These are phyloP conservation scores for Aspergillus luchuensis DNA, from an alignment of 2,329 filamentous ascomycete genomes.

Conservation along the genomic window DNA sequence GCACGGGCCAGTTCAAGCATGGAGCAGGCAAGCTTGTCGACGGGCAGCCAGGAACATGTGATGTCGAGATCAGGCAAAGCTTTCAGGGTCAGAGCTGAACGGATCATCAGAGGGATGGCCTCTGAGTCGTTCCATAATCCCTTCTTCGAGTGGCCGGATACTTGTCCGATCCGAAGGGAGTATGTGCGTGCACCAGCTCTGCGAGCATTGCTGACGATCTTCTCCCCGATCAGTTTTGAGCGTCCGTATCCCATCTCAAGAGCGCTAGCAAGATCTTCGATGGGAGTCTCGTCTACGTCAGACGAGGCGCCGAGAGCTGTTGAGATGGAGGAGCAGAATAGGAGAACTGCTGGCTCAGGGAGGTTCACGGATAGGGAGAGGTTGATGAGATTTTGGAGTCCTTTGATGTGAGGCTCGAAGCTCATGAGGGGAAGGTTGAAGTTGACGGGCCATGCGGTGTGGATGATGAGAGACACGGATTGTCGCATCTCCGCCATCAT, in stretches of 20 bases:
- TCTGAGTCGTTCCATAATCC: constrained; percentile 40
- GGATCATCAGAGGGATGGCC: constrained; percentile 36
- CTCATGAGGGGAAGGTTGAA: constrained; percentile 54
- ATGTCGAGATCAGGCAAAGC: constrained; percentile 28
- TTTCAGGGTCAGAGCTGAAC: constrained; percentile 32
- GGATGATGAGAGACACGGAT: constrained; percentile 51
- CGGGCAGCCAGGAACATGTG: constrained; percentile 36
- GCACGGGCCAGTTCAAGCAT: constrained; percentile 31
- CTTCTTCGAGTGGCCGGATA: constrained; percentile 36
- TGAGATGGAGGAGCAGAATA: constrained; percentile 57
- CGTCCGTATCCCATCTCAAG: constrained; percentile 37
- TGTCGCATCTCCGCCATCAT: constrained; percentile 43
- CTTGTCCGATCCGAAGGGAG: constrained; percentile 39
- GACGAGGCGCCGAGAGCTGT: constrained; percentile 30
- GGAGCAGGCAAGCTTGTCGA: constrained; percentile 30
- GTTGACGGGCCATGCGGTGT: constrained; percentile 60
- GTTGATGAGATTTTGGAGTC: constrained; percentile 50
- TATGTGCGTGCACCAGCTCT: constrained; percentile 28
- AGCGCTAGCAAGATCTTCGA: constrained; percentile 17
- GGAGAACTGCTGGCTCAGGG: constrained; percentile 37
- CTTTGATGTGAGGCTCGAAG: constrained; percentile 51
- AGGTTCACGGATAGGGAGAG: constrained; percentile 46
- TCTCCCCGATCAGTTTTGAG: constrained; percentile 37
- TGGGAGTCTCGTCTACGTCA: constrained; percentile 18
- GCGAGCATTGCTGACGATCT: constrained; percentile 32